Conservation (phyloP, 2,329 filamentous ascomycete species). For the Aureobasidium subglaciale region DNA sequence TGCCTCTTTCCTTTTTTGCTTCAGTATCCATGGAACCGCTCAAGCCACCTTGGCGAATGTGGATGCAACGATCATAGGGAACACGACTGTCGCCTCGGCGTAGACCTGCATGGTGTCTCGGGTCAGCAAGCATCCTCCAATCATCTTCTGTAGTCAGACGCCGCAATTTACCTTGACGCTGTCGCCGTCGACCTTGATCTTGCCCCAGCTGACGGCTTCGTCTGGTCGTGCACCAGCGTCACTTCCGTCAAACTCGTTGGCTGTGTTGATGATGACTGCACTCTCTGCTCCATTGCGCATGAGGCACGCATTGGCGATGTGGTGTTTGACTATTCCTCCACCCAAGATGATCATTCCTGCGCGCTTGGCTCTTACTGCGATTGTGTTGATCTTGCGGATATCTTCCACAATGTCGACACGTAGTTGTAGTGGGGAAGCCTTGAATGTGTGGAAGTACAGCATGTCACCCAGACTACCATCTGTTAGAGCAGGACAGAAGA, state of each 20-base stretch:
- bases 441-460: constrained; percentile 98
- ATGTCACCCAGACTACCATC: constrained; percentile 95
- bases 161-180: constrained; percentile 66
- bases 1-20: neutral
- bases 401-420: constrained; percentile 90
- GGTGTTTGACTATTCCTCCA: constrained; percentile 93
- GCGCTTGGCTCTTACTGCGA: constrained; percentile 77
- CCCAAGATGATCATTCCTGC: constrained; percentile 94
- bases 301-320: constrained; percentile 93
- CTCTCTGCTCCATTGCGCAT: constrained; percentile 98
- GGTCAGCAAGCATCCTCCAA: constrained; percentile 11
- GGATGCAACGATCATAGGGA: constrained; percentile 60
- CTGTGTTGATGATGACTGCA: constrained; percentile 96
- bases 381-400: constrained; percentile 85
- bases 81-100: constrained; percentile 60
- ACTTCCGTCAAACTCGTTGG: constrained; percentile 93
- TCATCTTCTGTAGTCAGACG: neutral
- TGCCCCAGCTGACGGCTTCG: constrained; percentile 97
- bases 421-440: constrained; percentile 71
- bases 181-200: constrained; percentile 84
- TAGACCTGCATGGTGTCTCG: constrained; percentile 41
- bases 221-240: constrained; percentile 92
- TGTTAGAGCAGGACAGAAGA: constrained; percentile 93
- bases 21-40: neutral
- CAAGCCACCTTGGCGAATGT: constrained; percentile 50